Evolutionary conservation across 768 basidiomycete genomes (phyloP).

Genomic region (Tricholoma matsutake): DNA sequence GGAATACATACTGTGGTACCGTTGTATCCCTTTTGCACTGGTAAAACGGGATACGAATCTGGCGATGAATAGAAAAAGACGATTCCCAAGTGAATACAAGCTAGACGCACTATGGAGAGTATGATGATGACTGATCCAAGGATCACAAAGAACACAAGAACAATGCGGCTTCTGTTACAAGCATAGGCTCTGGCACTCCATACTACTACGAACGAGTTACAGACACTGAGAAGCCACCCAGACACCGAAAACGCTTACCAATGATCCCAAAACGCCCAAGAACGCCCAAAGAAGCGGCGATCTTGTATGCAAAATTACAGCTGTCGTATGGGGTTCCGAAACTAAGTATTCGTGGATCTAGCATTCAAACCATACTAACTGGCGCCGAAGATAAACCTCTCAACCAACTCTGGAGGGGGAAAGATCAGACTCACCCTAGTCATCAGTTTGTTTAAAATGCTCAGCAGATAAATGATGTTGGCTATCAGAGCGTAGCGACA

Average conservation of each 20-base stretch:
- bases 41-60: not conserved
- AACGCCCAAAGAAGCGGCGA: conserved; percentile 27
- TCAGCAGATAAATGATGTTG: conserved; percentile 31
- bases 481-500: conserved; percentile 34
- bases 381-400: not conserved
- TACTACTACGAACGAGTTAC: conserved; percentile 9
- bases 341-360: not conserved
- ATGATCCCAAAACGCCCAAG: conserved; percentile 28
- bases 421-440: conserved; percentile 13
- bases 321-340: conserved; percentile 6
- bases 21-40: not conserved
- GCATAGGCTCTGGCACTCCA: conserved; percentile 23
- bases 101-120: conserved; percentile 20
- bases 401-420: not conserved
- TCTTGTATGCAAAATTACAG: conserved; percentile 25
- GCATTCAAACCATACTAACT: not conserved
- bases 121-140: conserved; percentile 21
- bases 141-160: conserved; percentile 16
- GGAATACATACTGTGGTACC: not conserved
- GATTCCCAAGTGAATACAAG: not conserved
- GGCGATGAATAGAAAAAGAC: not conserved
- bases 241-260: conserved; percentile 12
- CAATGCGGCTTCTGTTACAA: conserved; percentile 13
- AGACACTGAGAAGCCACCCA: not conserved
- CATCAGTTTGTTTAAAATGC: conserved; percentile 18